These are phyloP conservation scores for Fomitopsis palustris DNA, from an alignment of 1,284 basidiomycete species.

Conservation along the genomic window DNA sequence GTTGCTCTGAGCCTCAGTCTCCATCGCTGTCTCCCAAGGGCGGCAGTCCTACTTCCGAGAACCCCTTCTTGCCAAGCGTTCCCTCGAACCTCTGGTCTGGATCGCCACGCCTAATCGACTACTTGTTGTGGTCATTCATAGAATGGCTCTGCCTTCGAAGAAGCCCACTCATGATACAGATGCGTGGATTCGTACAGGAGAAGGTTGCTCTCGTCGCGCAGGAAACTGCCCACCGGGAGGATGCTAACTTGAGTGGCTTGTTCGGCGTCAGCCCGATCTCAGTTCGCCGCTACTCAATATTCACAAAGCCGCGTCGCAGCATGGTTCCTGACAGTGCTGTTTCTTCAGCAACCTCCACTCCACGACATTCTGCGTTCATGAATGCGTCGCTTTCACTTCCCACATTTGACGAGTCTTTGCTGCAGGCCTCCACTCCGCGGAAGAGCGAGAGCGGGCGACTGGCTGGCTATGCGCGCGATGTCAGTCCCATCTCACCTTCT, in stretches of 20 bases:
- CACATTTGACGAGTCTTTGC: conserved; percentile 21
- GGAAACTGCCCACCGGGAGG: conserved; percentile 33
- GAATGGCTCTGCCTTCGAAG: conserved; percentile 65
- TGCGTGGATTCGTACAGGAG: conserved; percentile 62
- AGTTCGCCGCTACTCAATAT: conserved; percentile 41
- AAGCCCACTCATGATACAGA: conserved; percentile 60
- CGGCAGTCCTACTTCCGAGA: conserved; percentile 24
- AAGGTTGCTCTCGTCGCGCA: conserved; percentile 51
- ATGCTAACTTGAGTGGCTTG: conserved; percentile 22
- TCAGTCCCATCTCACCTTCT: conserved; percentile 31
- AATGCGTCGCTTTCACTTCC: conserved; percentile 27
- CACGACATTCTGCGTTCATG: conserved; percentile 46
- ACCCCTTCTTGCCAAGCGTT: conserved; percentile 21
- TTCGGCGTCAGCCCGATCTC: conserved; percentile 25
- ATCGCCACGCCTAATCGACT: conserved; percentile 62
- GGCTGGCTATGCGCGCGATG: conserved; percentile 41
- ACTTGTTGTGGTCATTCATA: conserved; percentile 70
- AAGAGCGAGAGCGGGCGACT: conserved; percentile 29
- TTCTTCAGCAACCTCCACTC: conserved; percentile 39
- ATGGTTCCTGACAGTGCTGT: conserved; percentile 28
- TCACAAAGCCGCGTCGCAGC: conserved; percentile 44
- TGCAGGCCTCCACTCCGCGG: conserved; percentile 24
- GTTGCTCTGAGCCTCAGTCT: conserved; percentile 41
- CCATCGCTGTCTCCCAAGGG: conserved; percentile 40
- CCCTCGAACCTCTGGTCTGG: conserved; percentile 16